These are phyloP conservation scores for Juglanconis sp. DNA, from an alignment of 2,329 filamentous ascomycete species.

Conservation along the genomic window DNA sequence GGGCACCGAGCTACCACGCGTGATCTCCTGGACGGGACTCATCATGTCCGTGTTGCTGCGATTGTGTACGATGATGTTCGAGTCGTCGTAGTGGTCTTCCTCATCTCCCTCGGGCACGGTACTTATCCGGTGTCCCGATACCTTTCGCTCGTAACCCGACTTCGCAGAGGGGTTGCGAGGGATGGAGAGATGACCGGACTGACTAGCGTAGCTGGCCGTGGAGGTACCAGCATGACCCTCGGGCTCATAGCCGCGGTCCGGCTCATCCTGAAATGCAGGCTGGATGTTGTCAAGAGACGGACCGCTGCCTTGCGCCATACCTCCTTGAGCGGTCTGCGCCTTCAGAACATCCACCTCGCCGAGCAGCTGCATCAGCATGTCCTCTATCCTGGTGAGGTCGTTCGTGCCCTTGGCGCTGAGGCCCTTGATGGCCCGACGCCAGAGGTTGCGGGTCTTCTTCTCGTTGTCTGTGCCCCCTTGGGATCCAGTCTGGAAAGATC, in stretches of 20 bases:
- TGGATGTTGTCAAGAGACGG: constrained; percentile 68
- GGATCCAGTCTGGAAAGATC: constrained; percentile 55
- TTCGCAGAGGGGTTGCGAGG: constrained; percentile 45
- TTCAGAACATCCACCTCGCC: constrained; percentile 87
- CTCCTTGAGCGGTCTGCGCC: constrained; percentile 46
- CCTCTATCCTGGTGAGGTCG: constrained; percentile 84
- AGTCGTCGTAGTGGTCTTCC: constrained; percentile 42
- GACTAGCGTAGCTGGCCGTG: constrained; percentile 66
- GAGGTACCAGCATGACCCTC: constrained; percentile 77
- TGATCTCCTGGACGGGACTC: constrained; percentile 56
- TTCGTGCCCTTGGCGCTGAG: constrained; percentile 83
- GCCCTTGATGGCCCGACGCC: constrained; percentile 88
- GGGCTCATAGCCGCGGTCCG: constrained; percentile 75
- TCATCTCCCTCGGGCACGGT: constrained; percentile 81
- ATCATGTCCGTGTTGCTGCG: constrained; percentile 51
- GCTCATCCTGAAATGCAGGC: constrained; percentile 60
- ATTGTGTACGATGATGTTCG: constrained; percentile 14
- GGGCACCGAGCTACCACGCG: constrained; percentile 52
- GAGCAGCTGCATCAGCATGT: constrained; percentile 87
- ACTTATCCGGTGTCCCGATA: constrained; percentile 69
- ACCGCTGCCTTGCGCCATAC: constrained; percentile 47
- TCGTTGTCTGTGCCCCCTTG: constrained; percentile 58
- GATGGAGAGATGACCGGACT: constrained; percentile 72
- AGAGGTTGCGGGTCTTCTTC: constrained; percentile 84
- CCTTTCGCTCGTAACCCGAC: constrained; percentile 50